These are phyloP conservation scores for Fusarium globosum DNA, from an alignment of 2,329 filamentous ascomycete species.

Conservation along the genomic window DNA sequence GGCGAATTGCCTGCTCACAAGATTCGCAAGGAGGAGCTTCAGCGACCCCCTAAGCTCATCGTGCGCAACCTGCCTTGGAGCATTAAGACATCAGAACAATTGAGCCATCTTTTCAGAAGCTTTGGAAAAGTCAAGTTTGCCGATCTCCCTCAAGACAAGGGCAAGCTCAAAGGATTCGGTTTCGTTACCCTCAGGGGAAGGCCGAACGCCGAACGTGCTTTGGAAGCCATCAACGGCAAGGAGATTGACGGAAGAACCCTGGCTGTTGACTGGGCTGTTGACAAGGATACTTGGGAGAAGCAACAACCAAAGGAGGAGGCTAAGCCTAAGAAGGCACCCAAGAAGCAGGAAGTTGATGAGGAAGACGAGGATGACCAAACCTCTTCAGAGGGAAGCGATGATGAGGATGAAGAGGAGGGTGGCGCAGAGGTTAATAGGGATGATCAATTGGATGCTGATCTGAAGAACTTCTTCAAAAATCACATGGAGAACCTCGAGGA, in stretches of 20 bases:
- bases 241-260: constrained; percentile 87
- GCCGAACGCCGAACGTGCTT: constrained; percentile 91
- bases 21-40: constrained; percentile 67
- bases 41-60: constrained; percentile 80
- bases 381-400: constrained; percentile 25
- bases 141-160: constrained; percentile 82
- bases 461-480: constrained; percentile 68
- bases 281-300: constrained; percentile 86
- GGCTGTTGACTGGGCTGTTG: constrained; percentile 97
- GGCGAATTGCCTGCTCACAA: constrained; percentile 57
- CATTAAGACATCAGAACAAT: constrained; percentile 85
- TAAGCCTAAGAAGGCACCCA: constrained; percentile 50
- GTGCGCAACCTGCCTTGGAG: constrained; percentile 97
- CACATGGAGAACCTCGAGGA: constrained; percentile 68
- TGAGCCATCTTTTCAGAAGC: constrained; percentile 82
- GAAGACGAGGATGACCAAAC: constrained; percentile 52
- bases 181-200: constrained; percentile 89
- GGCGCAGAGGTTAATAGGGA: constrained; percentile 53
- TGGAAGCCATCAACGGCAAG: constrained; percentile 88
- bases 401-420: constrained; percentile 43
- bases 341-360: constrained; percentile 54
- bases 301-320: constrained; percentile 59
- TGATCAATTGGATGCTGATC: constrained; percentile 56
- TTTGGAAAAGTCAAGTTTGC: constrained; percentile 93
- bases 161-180: constrained; percentile 86